Base-by-base conservation (phyloP, 192 early-diverging fungal species). In the Backusella tuberculispora region DNA sequence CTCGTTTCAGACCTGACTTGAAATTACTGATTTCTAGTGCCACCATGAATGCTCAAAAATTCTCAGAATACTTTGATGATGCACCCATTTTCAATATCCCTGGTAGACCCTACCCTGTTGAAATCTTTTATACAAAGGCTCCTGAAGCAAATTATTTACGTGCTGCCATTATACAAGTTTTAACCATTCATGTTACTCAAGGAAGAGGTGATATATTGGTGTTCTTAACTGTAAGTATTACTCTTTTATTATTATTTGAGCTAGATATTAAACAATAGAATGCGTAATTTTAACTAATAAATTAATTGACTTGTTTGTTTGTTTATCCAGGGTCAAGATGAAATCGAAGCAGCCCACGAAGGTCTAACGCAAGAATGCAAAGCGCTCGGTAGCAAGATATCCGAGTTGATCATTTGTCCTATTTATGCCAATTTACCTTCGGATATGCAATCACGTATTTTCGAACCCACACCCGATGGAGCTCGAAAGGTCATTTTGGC, bases 31-130 rank as follows among this genome's bases (percentile, higher is more conserved):
- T 99, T 72, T 95, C 97, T 3, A 98, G 96, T 85, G 98, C 98
- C 0, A 99, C 98, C 0, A 94, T 98, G 95, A 92, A 99, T 77
- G 97, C 96, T 5, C 88, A 97, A 76, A 98, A 97, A 85, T 99
- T 99, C 75, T 89, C 94, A 1, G 88, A 92, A 65, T 99, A 97
- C 74, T 99, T 98, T 90, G 97, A 98, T 76, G 92, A 91, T 63
- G 92, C 93, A 0, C 94, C 95, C 6, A 95, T 96, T 44, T 95
- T 97, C 80, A 93, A 92, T 77, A 96, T 99, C 70, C 97, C 97
- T 29, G 98, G 98, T 12, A 84, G 96, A 29, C 90, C 94, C 43
- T 98, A 89, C 78, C 97, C 95, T 19, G 96, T 99, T 45, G 94
- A 96, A n/a, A 87, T 93, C 5, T 96, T 93, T 81, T 94, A 99